Base-by-base conservation (phyloP, 1,284 basidiomycete species). In the Cutaneotrichosporon cutaneum region DNA sequence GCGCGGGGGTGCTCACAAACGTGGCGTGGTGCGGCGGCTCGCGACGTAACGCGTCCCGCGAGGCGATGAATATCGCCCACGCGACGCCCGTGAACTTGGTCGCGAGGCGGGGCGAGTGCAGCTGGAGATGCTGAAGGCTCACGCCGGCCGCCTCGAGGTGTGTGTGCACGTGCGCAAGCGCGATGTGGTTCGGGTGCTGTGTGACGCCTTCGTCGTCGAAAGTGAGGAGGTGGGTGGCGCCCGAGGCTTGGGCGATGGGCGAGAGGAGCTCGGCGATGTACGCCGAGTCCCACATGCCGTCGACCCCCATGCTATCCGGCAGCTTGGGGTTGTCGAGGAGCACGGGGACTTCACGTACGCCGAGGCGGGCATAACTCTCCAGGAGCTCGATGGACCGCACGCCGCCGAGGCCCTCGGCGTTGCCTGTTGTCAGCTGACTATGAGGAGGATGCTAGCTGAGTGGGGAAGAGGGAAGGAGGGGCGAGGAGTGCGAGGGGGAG, bases 181-280 rank as follows among this genome's bases (percentile, higher is more conserved):
- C 88, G 60, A 83, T 83, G 78, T 99, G 95, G 77, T 99, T 99
- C 0, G 90, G 88, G 73, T 99, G 95, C 0, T 82, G 83, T 9
- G 93, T 94, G 5, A 99, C 82, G 1, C 96, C 95, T 4, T 75
- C 68, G 0, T 78, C 66, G 79, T 99, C 95, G 71, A 99, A 99
- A 0, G 95, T 97, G 60, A 99, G 81, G 59, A 99, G 87, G 90
- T 95, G 72, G 16, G 57, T 57, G 36, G 58, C 36, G 7, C 18
- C 35, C 18, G 39, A 30, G 22, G 11, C 21, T 0, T 52, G 44
- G 33, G 62, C 42, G 33, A 54, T 26, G 0, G 84, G 83, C 24
- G 77, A 74, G 3, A 94, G 76, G n/a, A 86, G 81, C 4, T 82
- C 72, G 1, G 87, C 84, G 51, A 96, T 85, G 42, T 84, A 74